Evolutionary conservation across 2,329 filamentous ascomycete genomes (phyloP).

Genomic region (Colletotrichum chlorophyti): DNA sequence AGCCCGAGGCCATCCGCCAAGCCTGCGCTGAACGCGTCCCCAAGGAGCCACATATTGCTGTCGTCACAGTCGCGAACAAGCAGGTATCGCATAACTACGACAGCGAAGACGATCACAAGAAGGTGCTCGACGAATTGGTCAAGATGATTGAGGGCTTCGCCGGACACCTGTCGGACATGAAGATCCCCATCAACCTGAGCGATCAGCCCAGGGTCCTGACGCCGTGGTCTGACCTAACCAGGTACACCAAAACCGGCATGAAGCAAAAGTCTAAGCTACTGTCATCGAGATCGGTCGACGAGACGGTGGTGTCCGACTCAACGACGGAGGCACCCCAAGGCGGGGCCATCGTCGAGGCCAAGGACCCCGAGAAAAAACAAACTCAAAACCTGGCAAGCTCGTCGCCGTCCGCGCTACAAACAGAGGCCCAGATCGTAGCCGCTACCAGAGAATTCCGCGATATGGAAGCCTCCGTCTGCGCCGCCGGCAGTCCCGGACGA

Average conservation of each 20-base stretch:
- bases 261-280: conserved; percentile 49
- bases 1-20: conserved; percentile 71
- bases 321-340: conserved; percentile 12
- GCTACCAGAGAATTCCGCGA: conserved; percentile 43
- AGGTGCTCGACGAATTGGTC: conserved; percentile 53
- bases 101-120: conserved; percentile 38
- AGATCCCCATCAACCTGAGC: conserved; percentile 81
- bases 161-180: conserved; percentile 80
- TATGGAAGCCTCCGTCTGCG: conserved; percentile 61
- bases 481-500: conserved; percentile 65
- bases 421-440: neutral
- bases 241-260: conserved; percentile 37
- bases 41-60: conserved; percentile 49
- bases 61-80: conserved; percentile 69
- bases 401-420: neutral
- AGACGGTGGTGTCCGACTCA: conserved; percentile 13
- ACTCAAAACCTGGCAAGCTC: neutral
- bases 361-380: conserved; percentile 2
- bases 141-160: conserved; percentile 77
- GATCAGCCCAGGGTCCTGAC: conserved; percentile 77
- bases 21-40: conserved; percentile 51
- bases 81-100: conserved; percentile 53
- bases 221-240: conserved; percentile 66
- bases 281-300: conserved; percentile 53
- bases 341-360: neutral